phyloP scores from a whole-genome alignment of 2,329 filamentous ascomycete genomes.

The Didymella sp. region DNA sequence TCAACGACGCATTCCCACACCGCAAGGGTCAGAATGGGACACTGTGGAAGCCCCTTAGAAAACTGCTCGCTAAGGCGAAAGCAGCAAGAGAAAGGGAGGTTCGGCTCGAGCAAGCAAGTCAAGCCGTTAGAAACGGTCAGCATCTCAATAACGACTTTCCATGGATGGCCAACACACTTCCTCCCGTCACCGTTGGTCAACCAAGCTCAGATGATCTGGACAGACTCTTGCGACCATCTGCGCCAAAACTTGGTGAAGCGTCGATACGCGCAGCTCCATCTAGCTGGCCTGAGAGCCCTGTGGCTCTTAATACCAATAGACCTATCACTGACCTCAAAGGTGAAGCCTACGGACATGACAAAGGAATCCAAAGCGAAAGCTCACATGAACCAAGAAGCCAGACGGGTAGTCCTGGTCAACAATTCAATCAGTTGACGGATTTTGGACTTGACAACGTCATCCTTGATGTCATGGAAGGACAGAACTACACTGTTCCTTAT shows the following conservation, averaged over 20 bases:
- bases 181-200: constrained; percentile 25
- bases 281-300: constrained; percentile 35
- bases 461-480: constrained; percentile 38
- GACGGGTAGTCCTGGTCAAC: constrained; percentile 17
- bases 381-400: not conserved
- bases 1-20: constrained; percentile 31
- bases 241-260: constrained; percentile 38
- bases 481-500: not conserved
- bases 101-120: constrained; percentile 47
- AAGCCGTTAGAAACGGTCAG: constrained; percentile 34
- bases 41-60: constrained; percentile 69
- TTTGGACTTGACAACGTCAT: constrained; percentile 40
- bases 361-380: not conserved
- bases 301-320: not conserved
- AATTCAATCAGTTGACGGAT: constrained; percentile 31
- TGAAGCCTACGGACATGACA: not conserved
- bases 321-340: not conserved
- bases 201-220: constrained; percentile 36
- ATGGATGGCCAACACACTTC: constrained; percentile 2
- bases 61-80: constrained; percentile 65
- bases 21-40: constrained; percentile 55
- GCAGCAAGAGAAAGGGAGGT: constrained; percentile 61
- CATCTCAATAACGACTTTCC: constrained; percentile 15
- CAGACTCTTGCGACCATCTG: constrained; percentile 38
- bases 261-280: constrained; percentile 25